phyloP scores from a whole-genome alignment of 371 early-diverging fungal species.

The Mucor piriformis region DNA sequence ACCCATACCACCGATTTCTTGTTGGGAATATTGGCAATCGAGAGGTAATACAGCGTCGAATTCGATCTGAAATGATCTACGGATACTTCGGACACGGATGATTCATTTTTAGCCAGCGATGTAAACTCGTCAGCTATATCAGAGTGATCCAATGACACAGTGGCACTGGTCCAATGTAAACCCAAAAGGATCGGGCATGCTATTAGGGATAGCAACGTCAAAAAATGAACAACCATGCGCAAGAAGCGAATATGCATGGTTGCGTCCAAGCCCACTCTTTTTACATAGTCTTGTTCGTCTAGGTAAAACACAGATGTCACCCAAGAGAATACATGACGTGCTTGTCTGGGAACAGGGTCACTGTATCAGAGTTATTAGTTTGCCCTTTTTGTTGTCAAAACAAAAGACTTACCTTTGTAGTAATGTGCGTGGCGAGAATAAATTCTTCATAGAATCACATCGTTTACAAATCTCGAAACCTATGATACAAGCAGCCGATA shows the following conservation, averaged over 20 bases:
- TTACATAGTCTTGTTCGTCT: slow-evolving; percentile 47
- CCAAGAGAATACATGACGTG: slow-evolving; percentile 57
- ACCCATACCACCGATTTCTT: slow-evolving; percentile 40
- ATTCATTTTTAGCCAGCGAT: slow-evolving; percentile 18
- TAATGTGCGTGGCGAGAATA: slow-evolving; percentile 61
- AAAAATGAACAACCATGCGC: slow-evolving; percentile 65
- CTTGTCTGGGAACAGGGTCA: slow-evolving; percentile 40
- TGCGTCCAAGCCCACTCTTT: slow-evolving; percentile 66
- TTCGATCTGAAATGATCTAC: slow-evolving; percentile 38
- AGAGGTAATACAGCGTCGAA: slow-evolving; percentile 43
- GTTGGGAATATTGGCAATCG: slow-evolving; percentile 47
- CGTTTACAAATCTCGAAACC: slow-evolving; percentile 57
- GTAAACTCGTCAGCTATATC: slow-evolving; percentile 21
- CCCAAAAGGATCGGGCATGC: slow-evolving; percentile 55
- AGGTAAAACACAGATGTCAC: slow-evolving; percentile 34
- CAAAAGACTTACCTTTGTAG: slow-evolving; percentile 39
- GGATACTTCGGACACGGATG: not conserved
- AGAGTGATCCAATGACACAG: not conserved
- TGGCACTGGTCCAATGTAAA: slow-evolving; percentile 49
- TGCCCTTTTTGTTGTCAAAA: not conserved
- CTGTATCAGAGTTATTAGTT: slow-evolving; percentile 27
- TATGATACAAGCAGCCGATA: slow-evolving; percentile 48
- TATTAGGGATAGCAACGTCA: slow-evolving; percentile 46
- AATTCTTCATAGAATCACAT: slow-evolving; percentile 46
- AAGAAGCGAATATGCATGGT: slow-evolving; percentile 71